A percentile compares a stretch with the other conserved stretches of the same genome.
These are phyloP conservation scores for Amphirosellinia nigrospora DNA, from an alignment of 495 filamentous ascomycete species.

Conservation along the genomic window DNA sequence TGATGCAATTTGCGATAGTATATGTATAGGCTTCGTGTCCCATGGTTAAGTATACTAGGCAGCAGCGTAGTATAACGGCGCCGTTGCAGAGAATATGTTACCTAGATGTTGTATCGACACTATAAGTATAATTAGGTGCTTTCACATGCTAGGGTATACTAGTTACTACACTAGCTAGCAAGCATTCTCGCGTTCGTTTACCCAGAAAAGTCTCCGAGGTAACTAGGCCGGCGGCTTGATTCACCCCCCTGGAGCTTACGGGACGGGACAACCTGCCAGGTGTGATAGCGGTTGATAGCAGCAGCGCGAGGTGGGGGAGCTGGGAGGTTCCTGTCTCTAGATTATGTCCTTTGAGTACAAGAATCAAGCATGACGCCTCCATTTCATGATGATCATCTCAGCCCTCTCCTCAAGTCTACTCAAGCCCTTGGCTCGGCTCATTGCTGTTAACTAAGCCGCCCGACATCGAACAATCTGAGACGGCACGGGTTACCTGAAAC, in stretches of 20 bases:
- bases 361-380: not conserved
- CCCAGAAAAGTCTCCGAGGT: conserved; percentile 11
- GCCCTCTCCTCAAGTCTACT: not conserved
- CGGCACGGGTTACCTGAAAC: conserved; percentile 5
- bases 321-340: not conserved
- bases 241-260: conserved; percentile 1
- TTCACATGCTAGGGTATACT: not conserved
- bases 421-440: not conserved
- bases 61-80: not conserved
- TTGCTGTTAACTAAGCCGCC: not conserved
- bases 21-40: not conserved
- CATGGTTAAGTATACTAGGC: not conserved
- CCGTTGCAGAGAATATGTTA: too few species aligned
- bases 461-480: not conserved
- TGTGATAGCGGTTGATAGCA: not conserved
- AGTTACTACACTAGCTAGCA: too few species aligned
- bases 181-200: not conserved
- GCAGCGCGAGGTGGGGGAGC: not conserved
- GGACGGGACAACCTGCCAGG: conserved; percentile 9
- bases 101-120: too few species aligned
- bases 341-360: not conserved
- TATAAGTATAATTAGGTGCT: too few species aligned
- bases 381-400: not conserved
- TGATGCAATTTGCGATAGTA: conserved; percentile 1
- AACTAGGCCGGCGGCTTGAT: conserved; percentile 9